Base-by-base conservation (phyloP, 805 yeast genomes). In the Candida ovalis region DNA sequence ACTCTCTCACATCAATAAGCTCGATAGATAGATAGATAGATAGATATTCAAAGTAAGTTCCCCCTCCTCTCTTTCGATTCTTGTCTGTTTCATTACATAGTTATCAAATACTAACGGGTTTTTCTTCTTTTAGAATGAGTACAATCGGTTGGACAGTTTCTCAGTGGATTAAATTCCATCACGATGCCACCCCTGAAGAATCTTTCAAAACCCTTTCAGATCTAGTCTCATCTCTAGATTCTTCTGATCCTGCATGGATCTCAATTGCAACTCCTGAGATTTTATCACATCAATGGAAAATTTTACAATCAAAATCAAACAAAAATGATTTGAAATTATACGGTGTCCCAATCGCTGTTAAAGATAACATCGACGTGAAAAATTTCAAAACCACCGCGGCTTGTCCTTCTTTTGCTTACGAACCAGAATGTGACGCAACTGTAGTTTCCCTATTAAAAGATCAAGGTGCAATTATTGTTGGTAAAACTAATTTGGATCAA, bases 401-500 rank as follows among this genome's bases (percentile, higher is more conserved):
- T 2, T 94, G 98, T 66, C 97, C 97, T 0, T 76, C 94, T 0
- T 92, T 76, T 61, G 74, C 80, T 9, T 91, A 84, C 69, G 50
- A 62, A 2, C 92, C 99, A 2, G 61, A 70, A 30, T 71, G 71
- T 44, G 97, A 92, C 62, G 81, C 98, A 33, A 79, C 87, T 17
- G 78, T 86, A 5, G 97, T 90, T 13, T 64, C 71, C 9, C 68
- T 83, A n/a, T 74, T 94, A 58, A 80, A 88, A 66, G 77, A 74
- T n/a, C 86, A 88, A 33, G 99, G 99, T 63, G 98, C 98, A 41
- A 87, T 92, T 48, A 78, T 92, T 37, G 74, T 92, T 42, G 98
- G 98, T 50, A 92, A 92, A 67, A 94, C 98, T 46, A 92, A 92
- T 67, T 73, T 92, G 66, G 99, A 92, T 66, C 99, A 92, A 68